Base-by-base conservation (phyloP, 768 basidiomycete species). In the Harrya chromipes region DNA sequence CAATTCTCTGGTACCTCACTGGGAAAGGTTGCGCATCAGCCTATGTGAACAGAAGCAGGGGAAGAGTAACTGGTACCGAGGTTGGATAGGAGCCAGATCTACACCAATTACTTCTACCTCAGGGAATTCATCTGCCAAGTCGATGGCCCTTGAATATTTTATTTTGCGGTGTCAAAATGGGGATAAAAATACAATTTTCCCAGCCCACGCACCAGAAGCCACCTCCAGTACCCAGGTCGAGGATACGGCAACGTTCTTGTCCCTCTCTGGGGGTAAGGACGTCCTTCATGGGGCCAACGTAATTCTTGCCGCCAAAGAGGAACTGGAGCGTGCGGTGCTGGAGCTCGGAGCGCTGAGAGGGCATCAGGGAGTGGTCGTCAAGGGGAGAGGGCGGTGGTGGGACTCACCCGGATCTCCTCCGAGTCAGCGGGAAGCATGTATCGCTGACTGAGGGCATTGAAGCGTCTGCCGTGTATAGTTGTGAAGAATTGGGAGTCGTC, bases 121-220 rank as follows among this genome's bases (percentile, higher is more conserved):
- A 38, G 81, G 82, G 64, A 87, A 87, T 65, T 84, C 83, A 57
- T 86, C 83, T 42, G 85, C 85, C 69, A 87, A 78, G 64, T 82
- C 81, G 55, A 86, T 80, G 21, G 85, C 82, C 85, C 84, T 33
- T 86, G 57, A 27, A 43, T 35, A 26, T 46, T 24, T 29, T 29
- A 29, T 33, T 33, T 33, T 33, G 33, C 33, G 46, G 41, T 12
- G 31, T 46, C 41, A 23, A 40, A 38, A 23, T 19, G 9, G 43
- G 45, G 43, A 40, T 20, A 46, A 7, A 45, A 33, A 34, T 26
- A 23, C 10, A 31, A 34, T 34, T 19, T 36, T 52, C 17, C 46
- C 46, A 20, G 6, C 42, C 49, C 23, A 52, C 71, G 52, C 50
- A 84, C 84, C 85, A 87, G 31, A 68, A 65, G 5, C 85, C 85